These are phyloP conservation scores for Pseudocercospora vitis DNA, from an alignment of 2,329 filamentous ascomycete genomes.

Conservation along the genomic window DNA sequence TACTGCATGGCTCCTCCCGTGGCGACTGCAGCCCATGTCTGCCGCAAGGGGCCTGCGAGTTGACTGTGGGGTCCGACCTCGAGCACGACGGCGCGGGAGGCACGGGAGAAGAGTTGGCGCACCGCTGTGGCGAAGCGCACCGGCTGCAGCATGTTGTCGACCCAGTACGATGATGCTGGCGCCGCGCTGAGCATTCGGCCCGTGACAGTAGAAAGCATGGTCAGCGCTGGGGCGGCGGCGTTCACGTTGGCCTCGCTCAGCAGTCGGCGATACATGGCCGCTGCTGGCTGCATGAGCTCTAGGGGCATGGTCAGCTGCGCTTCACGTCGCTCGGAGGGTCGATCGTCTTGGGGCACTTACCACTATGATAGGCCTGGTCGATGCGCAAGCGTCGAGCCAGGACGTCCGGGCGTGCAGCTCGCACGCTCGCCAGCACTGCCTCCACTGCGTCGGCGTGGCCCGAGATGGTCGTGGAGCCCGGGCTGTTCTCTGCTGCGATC, in stretches of 20 bases:
- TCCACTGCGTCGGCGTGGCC: neutral
- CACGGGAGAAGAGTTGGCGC: neutral
- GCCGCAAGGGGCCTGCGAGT: slow-evolving; percentile 2
- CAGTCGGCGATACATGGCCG: too few species aligned
- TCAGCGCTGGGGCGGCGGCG: too few species aligned
- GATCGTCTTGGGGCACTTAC: slow-evolving; percentile 33
- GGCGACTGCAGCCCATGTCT: neutral
- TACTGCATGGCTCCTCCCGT: neutral
- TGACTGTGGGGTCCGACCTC: slow-evolving; percentile 12
- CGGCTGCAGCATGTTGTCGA: neutral
- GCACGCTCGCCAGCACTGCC: neutral
- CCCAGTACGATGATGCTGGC: slow-evolving; percentile 10
- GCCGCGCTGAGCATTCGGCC: too few species aligned
- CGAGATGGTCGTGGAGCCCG: slow-evolving; percentile 1
- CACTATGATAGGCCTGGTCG: slow-evolving; percentile 48
- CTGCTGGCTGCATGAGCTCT: neutral
- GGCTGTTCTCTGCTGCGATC: slow-evolving; percentile 10
- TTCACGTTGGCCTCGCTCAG: too few species aligned
- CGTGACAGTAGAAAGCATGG: too few species aligned
- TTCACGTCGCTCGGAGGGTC: neutral
- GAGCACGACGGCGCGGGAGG: slow-evolving; percentile 6
- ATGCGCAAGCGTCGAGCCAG: slow-evolving; percentile 46
- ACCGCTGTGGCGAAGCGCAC: slow-evolving; percentile 7
- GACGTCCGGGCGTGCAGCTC: slow-evolving; percentile 37
- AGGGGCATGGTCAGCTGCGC: too few species aligned